Base-by-base conservation (phyloP, 768 basidiomycete genomes). In the Tephrocybe sp. region DNA sequence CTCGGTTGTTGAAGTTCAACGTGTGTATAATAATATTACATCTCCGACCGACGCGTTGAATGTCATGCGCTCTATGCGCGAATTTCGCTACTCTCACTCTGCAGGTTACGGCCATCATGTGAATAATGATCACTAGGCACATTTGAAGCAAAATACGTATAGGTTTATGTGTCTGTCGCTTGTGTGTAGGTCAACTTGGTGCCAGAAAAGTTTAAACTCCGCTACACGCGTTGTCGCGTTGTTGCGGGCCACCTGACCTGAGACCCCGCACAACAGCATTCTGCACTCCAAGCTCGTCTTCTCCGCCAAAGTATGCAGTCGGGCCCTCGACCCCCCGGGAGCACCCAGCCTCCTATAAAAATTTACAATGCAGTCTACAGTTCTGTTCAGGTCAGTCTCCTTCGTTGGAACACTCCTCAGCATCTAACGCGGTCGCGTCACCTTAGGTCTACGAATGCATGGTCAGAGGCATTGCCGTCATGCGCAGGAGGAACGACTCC, bases 391-490 rank as follows among this genome's bases (percentile, higher is more conserved):
- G 89, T 74, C 51, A 46, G 61, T 30, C 22, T 38, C 44, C 35
- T 41, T 49, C 30, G 44, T 45, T n/a, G n/a, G n/a, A n/a, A n/a
- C n/a, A 54, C 45, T 47, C 46, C 52, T 49, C 62, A 70, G 61
- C 69, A 66, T 62, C 64, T 65, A 64, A 71, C 71, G 66, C 70
- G 70, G 65, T 49, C 66, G 54, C 61, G 64, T 57, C 51, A 47
- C 47, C 19, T 19, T 27, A 96, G 84, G 95, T 98, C 19, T 96
- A 93, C 69, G 95, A 98, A 70, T 96, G 93, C 63, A 97, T 98
- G 92, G 88, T 97, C 57, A 82, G 96, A 61, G 95, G 95, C 31
- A 98, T 98, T 64, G 96, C 96, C 1, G 96, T 99, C 59, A 99
- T 99, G 97, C 85, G 96, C 44, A 78, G 97, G 64, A 84, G 94